Evolutionary conservation across 305 asterid species (phyloP).

Genomic region (Fraxinus baroniana): DNA sequence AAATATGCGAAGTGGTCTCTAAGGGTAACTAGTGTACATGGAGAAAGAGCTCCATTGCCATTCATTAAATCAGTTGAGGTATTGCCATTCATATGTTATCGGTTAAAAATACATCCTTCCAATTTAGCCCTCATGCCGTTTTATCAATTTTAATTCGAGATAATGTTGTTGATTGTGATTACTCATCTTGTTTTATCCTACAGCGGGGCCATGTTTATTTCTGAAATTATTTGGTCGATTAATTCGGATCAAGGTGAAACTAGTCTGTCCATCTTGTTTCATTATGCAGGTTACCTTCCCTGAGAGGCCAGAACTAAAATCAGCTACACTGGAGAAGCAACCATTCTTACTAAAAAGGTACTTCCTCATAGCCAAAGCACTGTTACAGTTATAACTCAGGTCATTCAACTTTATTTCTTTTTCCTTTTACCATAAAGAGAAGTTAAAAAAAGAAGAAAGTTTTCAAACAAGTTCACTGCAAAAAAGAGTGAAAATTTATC

Average conservation of each 20-base stretch:
- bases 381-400: neutral
- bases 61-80: slow-evolving; percentile 83
- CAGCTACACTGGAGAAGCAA: slow-evolving; percentile 59
- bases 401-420: neutral
- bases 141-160: neutral
- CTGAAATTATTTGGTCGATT: neutral
- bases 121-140: neutral
- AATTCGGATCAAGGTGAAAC: neutral
- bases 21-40: slow-evolving; percentile 77
- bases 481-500: neutral
- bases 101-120: neutral
- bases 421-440: neutral
- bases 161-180: neutral
- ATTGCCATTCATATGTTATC: neutral
- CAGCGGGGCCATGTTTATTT: neutral
- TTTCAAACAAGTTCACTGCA: neutral
- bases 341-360: slow-evolving; percentile 85
- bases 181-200: neutral
- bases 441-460: neutral
- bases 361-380: neutral
- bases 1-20: slow-evolving; percentile 90
- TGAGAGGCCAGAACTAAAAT: slow-evolving; percentile 73
- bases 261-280: neutral
- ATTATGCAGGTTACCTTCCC: slow-evolving; percentile 65
- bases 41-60: slow-evolving; percentile 80